Conservation (phyloP, 352 stramenopile genomes). For the Phytophthora litchii region DNA sequence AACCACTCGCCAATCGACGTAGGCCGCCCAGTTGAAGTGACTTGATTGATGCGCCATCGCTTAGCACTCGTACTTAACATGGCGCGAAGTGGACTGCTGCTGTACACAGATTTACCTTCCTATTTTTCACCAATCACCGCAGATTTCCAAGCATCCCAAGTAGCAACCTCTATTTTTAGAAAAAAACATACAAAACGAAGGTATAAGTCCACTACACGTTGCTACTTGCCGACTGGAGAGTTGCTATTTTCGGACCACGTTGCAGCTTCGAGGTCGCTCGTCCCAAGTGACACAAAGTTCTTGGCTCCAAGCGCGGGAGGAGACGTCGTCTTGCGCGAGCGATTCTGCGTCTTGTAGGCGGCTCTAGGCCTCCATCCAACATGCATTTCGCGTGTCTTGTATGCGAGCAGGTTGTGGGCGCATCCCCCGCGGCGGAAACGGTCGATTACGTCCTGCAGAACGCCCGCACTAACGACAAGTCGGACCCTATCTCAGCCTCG, state of each 20-base stretch:
- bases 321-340: constrained; percentile 20
- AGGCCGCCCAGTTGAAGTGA: too few species aligned
- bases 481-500: background rate
- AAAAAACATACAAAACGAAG: too few species aligned
- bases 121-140: background rate
- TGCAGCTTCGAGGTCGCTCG: background rate
- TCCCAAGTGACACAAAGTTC: constrained; percentile 14
- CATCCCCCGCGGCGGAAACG: constrained; percentile 12
- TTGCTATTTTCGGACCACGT: background rate
- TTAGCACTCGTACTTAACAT: too few species aligned
- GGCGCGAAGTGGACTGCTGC: too few species aligned
- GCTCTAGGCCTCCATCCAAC: background rate
- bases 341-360: constrained; percentile 9
- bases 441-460: constrained; percentile 3
- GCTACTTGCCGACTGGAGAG: too few species aligned
- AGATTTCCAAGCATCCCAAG: background rate
- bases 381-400: constrained; percentile 57
- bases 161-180: background rate
- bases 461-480: constrained; percentile 12
- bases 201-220: too few species aligned
- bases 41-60: too few species aligned
- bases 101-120: too few species aligned
- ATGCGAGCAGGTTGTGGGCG: constrained; percentile 38
- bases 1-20: too few species aligned
- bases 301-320: constrained; percentile 20